Conservation (phyloP, 2,329 filamentous ascomycete genomes). For the Claviceps sorghi region DNA sequence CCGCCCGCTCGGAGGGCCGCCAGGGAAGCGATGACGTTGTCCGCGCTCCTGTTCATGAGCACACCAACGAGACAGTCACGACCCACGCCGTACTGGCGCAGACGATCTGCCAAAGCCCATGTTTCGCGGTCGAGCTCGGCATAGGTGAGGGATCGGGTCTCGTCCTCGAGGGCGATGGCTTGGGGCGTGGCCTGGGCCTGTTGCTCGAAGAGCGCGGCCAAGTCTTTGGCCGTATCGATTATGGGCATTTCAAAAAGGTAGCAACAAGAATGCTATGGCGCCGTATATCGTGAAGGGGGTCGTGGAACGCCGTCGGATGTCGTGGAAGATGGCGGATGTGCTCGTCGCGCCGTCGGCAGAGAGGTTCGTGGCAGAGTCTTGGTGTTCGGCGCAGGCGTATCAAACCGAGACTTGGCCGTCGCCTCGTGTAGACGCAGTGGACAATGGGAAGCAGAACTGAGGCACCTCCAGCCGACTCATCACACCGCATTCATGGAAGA, state of each 20-base stretch:
- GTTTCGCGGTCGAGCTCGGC: conserved; percentile 55
- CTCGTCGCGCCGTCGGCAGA: neutral
- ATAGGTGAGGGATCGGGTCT: conserved; percentile 52
- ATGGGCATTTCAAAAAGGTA: conserved; percentile 35
- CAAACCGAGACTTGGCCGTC: too few species aligned
- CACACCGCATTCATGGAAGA: neutral
- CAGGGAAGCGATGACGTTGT: conserved; percentile 67
- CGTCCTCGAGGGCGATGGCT: conserved; percentile 59
- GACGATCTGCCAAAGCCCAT: conserved; percentile 44
- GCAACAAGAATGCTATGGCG: neutral
- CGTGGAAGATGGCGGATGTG: neutral
- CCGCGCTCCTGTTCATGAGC: conserved; percentile 57
- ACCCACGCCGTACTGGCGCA: conserved; percentile 53
- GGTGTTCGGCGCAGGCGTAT: neutral
- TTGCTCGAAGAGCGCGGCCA: conserved; percentile 54
- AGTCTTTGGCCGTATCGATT: conserved; percentile 57
- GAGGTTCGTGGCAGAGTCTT: neutral
- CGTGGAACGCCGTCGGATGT: neutral
- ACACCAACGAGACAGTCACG: conserved; percentile 64
- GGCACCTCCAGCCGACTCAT: neutral
- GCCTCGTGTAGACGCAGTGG: neutral
- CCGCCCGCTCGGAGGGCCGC: conserved; percentile 66
- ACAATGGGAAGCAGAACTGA: neutral
- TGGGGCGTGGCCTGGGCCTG: conserved; percentile 57
- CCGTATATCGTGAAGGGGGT: neutral